Evolutionary conservation across 2,329 filamentous ascomycete species (phyloP), one percentile per base, ranked within the genome.

Genomic region (Colletotrichum costaricense): DNA sequence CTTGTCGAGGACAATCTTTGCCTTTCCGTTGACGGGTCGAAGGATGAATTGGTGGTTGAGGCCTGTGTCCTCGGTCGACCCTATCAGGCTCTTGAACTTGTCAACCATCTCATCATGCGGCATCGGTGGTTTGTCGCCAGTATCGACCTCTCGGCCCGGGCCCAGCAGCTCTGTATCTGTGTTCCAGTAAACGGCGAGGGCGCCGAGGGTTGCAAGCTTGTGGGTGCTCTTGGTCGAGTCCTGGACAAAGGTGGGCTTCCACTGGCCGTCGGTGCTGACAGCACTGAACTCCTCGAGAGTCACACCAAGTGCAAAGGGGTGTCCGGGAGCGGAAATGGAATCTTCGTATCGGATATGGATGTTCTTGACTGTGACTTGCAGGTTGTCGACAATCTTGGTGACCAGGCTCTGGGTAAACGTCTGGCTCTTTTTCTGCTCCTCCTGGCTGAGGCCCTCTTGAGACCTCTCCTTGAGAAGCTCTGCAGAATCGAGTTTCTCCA

Each of bases 271-370:
- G 5, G 97, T 99, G 82, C 95, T 98, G 80, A 98, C 92, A 16
- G 97, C 97, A 81, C 97, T 98, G 85, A 99, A 95, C 83, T 98
- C 96, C 80, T 97, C 94, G 70, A 99, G 89, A 0, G 95, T 99
- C 73, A 99, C 81, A 62, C 97, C 97, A 6, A 97, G 89, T 5
- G 97, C 95, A 78, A 99, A 99, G 0, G 97, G 96, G 81, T 99
- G 97, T 1, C 95, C 95, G 0, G 96, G 95, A 11, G 95, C 94
- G 24, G 97, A 97, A 78, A 99, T 95, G 16, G 96, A 95, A 84
- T 99, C 97, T 84, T 99, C 97, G 83, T 99, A 99, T 78, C 97
- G 94, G 76, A 99, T 91, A 82, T 99, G 97, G 73, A 99, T 98
- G 81, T 98, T 99, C 87, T 98, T 98, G 83, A 99, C 92, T 28